Conservation (phyloP, 2,329 filamentous ascomycete genomes). For the Leptographium wingfieldii region DNA sequence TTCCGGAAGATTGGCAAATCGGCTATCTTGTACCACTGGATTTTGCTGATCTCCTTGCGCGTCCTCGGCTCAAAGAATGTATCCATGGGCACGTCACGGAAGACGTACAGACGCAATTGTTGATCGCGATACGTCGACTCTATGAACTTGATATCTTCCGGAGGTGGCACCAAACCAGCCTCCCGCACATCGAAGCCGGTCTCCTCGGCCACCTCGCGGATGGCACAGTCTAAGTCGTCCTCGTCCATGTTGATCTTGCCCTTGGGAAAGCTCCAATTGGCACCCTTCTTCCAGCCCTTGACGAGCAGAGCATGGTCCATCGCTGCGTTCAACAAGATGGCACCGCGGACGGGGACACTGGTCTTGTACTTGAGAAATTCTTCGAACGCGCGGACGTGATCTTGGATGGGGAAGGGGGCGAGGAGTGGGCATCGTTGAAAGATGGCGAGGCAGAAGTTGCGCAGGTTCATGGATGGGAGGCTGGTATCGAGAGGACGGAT, state of each 20-base stretch:
- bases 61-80: conserved; percentile 82
- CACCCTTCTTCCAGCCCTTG: conserved; percentile 94
- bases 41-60: conserved; percentile 94
- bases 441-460: conserved; percentile 77
- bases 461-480: conserved; percentile 74
- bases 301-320: conserved; percentile 93
- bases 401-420: conserved; percentile 63
- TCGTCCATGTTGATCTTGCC: conserved; percentile 99
- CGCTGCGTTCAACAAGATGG: conserved; percentile 81
- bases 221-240: conserved; percentile 81
- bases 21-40: conserved; percentile 84
- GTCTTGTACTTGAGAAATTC: conserved; percentile 93
- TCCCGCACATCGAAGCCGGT: conserved; percentile 74
- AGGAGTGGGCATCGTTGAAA: conserved; percentile 91
- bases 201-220: conserved; percentile 92
- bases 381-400: conserved; percentile 73
- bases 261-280: conserved; percentile 91
- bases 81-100: conserved; percentile 76
- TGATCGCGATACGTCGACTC: conserved; percentile 86
- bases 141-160: conserved; percentile 67
- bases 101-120: conserved; percentile 84
- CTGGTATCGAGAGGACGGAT: conserved; percentile 78
- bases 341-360: conserved; percentile 82
- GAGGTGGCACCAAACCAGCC: conserved; percentile 62
- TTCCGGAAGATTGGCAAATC: conserved; percentile 75